phyloP scores from a whole-genome alignment of 108 stramenopile species.

The Conticribra weissflogii region DNA sequence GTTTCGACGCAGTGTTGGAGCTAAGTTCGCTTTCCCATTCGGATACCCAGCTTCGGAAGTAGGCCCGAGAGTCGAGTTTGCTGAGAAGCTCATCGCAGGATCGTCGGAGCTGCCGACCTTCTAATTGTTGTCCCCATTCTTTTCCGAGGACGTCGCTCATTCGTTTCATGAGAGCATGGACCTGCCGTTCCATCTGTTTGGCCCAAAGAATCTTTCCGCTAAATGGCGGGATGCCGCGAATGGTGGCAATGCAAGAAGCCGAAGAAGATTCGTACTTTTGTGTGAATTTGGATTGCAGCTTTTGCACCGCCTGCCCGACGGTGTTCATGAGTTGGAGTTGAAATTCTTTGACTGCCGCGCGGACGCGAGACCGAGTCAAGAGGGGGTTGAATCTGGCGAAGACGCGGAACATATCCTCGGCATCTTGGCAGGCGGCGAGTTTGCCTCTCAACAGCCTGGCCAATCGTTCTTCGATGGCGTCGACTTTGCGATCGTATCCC shows the following conservation, averaged over 20 bases:
- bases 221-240: slow-evolving; percentile 94
- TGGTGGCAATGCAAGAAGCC: slow-evolving; percentile 69
- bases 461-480: slow-evolving; percentile 84
- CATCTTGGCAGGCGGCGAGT: slow-evolving; percentile 82
- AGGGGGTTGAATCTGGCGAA: slow-evolving; percentile 96
- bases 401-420: slow-evolving; percentile 98
- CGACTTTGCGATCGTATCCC: slow-evolving; percentile 82
- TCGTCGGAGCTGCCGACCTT: slow-evolving; percentile 92
- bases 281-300: slow-evolving; percentile 93
- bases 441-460: slow-evolving; percentile 83
- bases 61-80: slow-evolving; percentile 88
- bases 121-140: slow-evolving; percentile 95
- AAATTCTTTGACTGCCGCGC: slow-evolving; percentile 94
- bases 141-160: slow-evolving; percentile 95
- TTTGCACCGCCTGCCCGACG: slow-evolving; percentile 88
- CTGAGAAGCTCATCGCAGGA: slow-evolving; percentile 92
- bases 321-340: slow-evolving; percentile 93
- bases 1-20: slow-evolving; percentile 59
- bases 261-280: slow-evolving; percentile 87
- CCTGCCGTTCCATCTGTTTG: slow-evolving; percentile 97
- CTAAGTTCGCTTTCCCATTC: slow-evolving; percentile 84
- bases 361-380: slow-evolving; percentile 89
- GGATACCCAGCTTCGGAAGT: slow-evolving; percentile 85
- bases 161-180: slow-evolving; percentile 88
- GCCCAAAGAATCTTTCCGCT: slow-evolving; percentile 98